Percentiles rank a stretch among this genome's conserved stretches.
Evolutionary conservation across 2,329 filamentous ascomycete genomes (phyloP).

Genomic region (Chaetomiaceae sp.): DNA sequence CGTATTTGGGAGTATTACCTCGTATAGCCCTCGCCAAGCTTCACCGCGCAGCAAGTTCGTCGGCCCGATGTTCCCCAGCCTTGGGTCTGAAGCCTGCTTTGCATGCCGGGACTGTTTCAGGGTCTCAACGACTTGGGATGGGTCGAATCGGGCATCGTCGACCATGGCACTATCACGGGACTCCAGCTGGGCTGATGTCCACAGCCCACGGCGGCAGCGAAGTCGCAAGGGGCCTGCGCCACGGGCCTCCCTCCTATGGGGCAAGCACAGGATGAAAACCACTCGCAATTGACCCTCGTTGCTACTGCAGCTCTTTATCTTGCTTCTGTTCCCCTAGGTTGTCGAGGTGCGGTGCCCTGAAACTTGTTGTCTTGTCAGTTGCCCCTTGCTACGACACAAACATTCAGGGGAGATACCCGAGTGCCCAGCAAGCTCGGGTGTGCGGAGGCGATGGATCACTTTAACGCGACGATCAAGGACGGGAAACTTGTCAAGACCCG

Average conservation of each 20-base stretch:
- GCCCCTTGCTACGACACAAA: too few species aligned
- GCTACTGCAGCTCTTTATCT: slow-evolving; percentile 3
- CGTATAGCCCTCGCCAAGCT: slow-evolving; percentile 12
- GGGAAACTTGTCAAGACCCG: slow-evolving; percentile 36
- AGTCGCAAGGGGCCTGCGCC: neutral
- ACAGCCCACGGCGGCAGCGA: neutral
- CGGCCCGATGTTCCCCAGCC: neutral
- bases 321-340: neutral
- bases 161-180: neutral
- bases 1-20: slow-evolving; percentile 20
- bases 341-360: neutral
- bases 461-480: slow-evolving; percentile 35
- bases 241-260: too few species aligned
- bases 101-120: too few species aligned
- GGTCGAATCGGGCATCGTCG: too few species aligned
- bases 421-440: too few species aligned
- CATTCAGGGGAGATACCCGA: too few species aligned
- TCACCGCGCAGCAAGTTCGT: neutral
- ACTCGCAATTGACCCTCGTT: neutral
- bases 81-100: too few species aligned
- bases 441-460: slow-evolving; percentile 34
- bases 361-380: slow-evolving; percentile 5
- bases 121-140: too few species aligned
- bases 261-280: neutral
- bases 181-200: neutral